Conservation (phyloP, 225 moss, liverwort and hornwort species). For the Straminergon stramineum region DNA sequence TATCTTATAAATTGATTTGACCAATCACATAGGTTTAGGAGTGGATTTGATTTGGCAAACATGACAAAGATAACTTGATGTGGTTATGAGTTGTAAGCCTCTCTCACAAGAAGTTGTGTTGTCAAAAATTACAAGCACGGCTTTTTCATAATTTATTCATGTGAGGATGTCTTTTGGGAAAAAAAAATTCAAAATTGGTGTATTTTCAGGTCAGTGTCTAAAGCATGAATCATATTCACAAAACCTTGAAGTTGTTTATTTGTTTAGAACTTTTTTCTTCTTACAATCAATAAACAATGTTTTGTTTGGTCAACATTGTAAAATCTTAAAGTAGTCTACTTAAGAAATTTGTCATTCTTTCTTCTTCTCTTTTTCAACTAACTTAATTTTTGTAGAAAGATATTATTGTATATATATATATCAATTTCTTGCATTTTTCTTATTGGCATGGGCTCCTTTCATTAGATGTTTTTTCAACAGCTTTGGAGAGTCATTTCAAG, state of each 20-base stretch:
- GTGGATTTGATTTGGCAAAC: background rate
- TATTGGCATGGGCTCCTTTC: background rate
- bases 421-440: background rate
- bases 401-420: no score
- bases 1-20: background rate
- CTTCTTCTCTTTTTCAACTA: background rate
- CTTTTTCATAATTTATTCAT: background rate
- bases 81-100: background rate
- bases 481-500: no score
- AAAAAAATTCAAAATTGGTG: background rate
- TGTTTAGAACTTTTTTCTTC: background rate
- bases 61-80: background rate
- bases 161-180: rapidly evolving
- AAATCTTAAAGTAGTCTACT: background rate
- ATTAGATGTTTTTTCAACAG: no score
- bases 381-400: background rate
- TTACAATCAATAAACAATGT: background rate
- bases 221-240: background rate
- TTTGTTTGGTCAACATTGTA: background rate
- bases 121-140: background rate
- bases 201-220: background rate
- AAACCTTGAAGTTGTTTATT: background rate
- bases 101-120: background rate
- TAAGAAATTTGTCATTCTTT: background rate
- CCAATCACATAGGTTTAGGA: background rate